Evolutionary conservation across 2,329 filamentous ascomycete species (phyloP).

Genomic region (Zasmidium angulare): DNA sequence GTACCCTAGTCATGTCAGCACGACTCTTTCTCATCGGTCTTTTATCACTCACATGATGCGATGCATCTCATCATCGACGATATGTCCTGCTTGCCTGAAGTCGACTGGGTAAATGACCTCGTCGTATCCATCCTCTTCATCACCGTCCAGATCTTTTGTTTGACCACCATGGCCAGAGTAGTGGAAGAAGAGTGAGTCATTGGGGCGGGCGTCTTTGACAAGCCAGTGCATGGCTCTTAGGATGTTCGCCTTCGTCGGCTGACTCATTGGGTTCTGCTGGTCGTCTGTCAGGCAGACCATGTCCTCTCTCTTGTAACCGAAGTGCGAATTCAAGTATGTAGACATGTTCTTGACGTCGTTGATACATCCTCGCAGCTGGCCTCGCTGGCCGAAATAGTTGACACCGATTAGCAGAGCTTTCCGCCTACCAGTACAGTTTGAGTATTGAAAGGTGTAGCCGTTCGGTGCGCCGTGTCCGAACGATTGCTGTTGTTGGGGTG

Average conservation of each 20-base stretch:
- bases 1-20: slow-evolving; percentile 53
- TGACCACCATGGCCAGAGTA: slow-evolving; percentile 90
- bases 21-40: neutral
- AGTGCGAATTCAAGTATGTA: slow-evolving; percentile 80
- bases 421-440: slow-evolving; percentile 80
- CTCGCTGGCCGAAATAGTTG: slow-evolving; percentile 92
- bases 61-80: slow-evolving; percentile 82
- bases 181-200: slow-evolving; percentile 96
- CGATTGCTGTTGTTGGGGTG: slow-evolving; percentile 51
- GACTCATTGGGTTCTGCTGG: slow-evolving; percentile 95
- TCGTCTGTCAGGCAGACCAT: slow-evolving; percentile 98
- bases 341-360: slow-evolving; percentile 99
- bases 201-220: slow-evolving; percentile 86
- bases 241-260: slow-evolving; percentile 94
- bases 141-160: slow-evolving; percentile 74
- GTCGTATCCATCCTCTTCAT: slow-evolving; percentile 79
- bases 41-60: slow-evolving; percentile 57
- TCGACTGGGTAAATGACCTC: slow-evolving; percentile 84
- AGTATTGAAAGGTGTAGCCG: slow-evolving; percentile 85
- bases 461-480: slow-evolving; percentile 80
- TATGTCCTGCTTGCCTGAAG: slow-evolving; percentile 75
- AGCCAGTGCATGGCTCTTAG: slow-evolving; percentile 96
- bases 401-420: slow-evolving; percentile 93
- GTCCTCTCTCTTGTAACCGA: slow-evolving; percentile 89
- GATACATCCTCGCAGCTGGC: slow-evolving; percentile 89